These are phyloP conservation scores for Cryptococcus sp. DNA, from an alignment of 1,284 basidiomycete genomes.

Conservation along the genomic window DNA sequence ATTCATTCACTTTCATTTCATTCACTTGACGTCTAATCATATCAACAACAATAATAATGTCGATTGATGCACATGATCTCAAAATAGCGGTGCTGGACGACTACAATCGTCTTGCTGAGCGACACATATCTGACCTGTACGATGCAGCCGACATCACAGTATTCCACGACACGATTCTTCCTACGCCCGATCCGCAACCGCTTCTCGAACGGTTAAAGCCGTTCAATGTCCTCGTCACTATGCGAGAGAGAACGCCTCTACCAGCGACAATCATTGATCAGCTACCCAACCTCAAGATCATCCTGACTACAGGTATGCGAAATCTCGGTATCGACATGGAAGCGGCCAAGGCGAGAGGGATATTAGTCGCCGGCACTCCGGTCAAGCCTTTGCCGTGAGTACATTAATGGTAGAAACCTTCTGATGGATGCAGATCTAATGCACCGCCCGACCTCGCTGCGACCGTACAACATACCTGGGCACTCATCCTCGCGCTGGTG, in stretches of 20 bases:
- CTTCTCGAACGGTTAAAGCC: conserved; percentile 58
- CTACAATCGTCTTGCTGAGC: conserved; percentile 61
- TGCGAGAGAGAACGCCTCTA: conserved; percentile 68
- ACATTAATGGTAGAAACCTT: too few species aligned
- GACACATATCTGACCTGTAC: conserved; percentile 54
- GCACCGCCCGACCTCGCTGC: conserved; percentile 12
- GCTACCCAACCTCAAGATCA: conserved; percentile 62
- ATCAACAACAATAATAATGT: too few species aligned
- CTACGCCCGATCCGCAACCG: conserved; percentile 54
- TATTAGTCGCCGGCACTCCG: conserved; percentile 61
- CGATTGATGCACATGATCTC: background rate
- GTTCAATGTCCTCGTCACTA: conserved; percentile 64
- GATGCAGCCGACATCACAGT: conserved; percentile 26
- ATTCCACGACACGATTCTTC: conserved; percentile 57
- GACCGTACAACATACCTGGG: conserved; percentile 58
- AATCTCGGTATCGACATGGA: conserved; percentile 59
- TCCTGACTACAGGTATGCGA: conserved; percentile 61
- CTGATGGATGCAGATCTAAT: conserved; percentile 12
- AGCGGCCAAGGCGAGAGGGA: conserved; percentile 56
- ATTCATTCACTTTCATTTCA: too few species aligned
- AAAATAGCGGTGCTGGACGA: conserved; percentile 63
- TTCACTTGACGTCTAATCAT: too few species aligned
- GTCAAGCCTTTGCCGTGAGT: too few species aligned
- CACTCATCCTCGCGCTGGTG: conserved; percentile 61
- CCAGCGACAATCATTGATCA: conserved; percentile 57